Percentiles rank a stretch among this genome's conserved stretches.
phyloP scores from a whole-genome alignment of 768 basidiomycete genomes.

The Myochromella boudieri region DNA sequence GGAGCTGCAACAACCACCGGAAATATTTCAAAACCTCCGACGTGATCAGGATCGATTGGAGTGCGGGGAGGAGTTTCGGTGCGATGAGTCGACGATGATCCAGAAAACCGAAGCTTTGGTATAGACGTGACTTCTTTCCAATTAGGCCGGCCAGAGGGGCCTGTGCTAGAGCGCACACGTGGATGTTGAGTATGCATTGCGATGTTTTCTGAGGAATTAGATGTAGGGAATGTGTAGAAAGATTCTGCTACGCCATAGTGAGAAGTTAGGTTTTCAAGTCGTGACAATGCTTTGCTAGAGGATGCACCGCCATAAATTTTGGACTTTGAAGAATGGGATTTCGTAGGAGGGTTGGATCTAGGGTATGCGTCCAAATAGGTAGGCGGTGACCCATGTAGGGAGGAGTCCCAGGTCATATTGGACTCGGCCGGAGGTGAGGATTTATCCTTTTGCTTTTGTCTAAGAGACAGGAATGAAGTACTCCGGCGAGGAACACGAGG shows the following conservation, averaged over 20 bases:
- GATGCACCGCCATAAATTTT: slow-evolving; percentile 19
- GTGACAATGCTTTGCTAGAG: slow-evolving; percentile 21
- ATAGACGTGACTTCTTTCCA: slow-evolving; percentile 44
- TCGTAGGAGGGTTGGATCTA: slow-evolving; percentile 34
- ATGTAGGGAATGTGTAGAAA: slow-evolving; percentile 42
- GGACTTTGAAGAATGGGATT: slow-evolving; percentile 32
- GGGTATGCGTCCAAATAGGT: slow-evolving; percentile 50
- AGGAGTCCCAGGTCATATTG: slow-evolving; percentile 20
- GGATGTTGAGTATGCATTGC: slow-evolving; percentile 31
- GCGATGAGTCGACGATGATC: slow-evolving; percentile 64
- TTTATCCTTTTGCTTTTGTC: slow-evolving; percentile 49
- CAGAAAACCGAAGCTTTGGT: slow-evolving; percentile 62
- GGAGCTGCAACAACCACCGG: slow-evolving; percentile 76
- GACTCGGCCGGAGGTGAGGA: slow-evolving; percentile 21
- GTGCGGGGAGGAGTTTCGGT: slow-evolving; percentile 74
- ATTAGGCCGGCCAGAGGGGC: slow-evolving; percentile 48
- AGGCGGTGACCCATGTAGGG: slow-evolving; percentile 28
- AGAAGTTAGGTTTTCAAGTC: slow-evolving; percentile 6
- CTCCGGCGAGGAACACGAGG: slow-evolving; percentile 51
- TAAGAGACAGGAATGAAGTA: slow-evolving; percentile 56
- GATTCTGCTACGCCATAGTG: slow-evolving; percentile 22
- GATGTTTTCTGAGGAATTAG: slow-evolving; percentile 32
- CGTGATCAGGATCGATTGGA: slow-evolving; percentile 48
- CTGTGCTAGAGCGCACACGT: slow-evolving; percentile 57
- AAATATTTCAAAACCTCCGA: slow-evolving; percentile 47